Evolutionary conservation across 768 basidiomycete genomes (phyloP), one percentile per base, ranked within the genome.

Genomic region (Collybia sp.): DNA sequence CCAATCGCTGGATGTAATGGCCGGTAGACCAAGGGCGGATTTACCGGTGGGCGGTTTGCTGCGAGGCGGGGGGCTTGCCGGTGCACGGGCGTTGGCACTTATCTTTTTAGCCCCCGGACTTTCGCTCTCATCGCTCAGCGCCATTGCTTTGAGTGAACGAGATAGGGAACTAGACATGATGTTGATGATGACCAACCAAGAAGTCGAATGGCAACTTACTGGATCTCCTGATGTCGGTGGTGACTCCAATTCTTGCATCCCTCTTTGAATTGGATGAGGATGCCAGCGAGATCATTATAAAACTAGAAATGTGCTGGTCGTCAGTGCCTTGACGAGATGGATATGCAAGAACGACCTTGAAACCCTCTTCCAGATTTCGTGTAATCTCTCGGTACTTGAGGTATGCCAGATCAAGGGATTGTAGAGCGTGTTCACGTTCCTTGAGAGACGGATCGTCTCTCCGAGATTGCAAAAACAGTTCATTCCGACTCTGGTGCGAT

Each of bases 301-400:
- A 97, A 98, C 88, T 93, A 50, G 11, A n/a, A 33, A 34, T 6
- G 0, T 44, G 32, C 47, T 34, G 31, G 9, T 40, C 19, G 13
- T 42, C 42, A 40, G 32, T 12, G 37, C 17, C 30, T 10, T 5
- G 35, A 2, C 19, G 18, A 30, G 30, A 33, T 16, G 5, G n/a
- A 36, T 30, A 35, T 19, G 11, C 47, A 36, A 36, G 37, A 30
- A 19, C 12, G 53, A 86, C 92, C 70, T 90, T 86, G 55, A 88
- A 73, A 5, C 94, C 94, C 59, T 98, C 95, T 34, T 88, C 83
- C 5, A 96, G 68, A 63, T 98, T 93, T 42, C 79, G 76, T 2
- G 71, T 73, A 12, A 96, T 87, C 60, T 97, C 94, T 44, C 77
- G 73, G 63, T 93, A 96, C 57, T 91, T 92, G 66, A 83, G 83